phyloP scores from a whole-genome alignment of 768 basidiomycete genomes.

The Serendipita sp. region DNA sequence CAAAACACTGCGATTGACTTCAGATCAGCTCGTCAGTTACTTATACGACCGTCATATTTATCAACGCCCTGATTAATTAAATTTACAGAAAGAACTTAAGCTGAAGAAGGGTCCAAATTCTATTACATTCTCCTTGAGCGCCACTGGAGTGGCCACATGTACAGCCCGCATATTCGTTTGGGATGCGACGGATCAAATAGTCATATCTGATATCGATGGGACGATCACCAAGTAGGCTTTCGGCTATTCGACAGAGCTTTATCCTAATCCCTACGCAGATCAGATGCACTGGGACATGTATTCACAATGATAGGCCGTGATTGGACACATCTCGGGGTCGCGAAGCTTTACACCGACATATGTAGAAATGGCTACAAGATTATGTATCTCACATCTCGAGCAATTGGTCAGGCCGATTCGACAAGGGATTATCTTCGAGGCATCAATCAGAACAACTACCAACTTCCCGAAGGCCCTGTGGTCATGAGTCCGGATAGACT shows the following conservation, averaged over 20 bases:
- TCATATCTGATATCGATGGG: constrained; percentile 96
- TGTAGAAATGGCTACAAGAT: constrained; percentile 92
- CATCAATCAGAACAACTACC: constrained; percentile 89
- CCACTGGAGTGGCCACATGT: constrained; percentile 66
- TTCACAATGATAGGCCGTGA: constrained; percentile 96
- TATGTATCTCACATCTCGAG: constrained; percentile 91
- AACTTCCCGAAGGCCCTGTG: constrained; percentile 93
- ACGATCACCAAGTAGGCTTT: constrained; percentile 84
- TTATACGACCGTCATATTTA: not conserved
- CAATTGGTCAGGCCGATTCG: constrained; percentile 94
- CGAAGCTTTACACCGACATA: constrained; percentile 94
- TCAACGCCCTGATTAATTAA: not conserved
- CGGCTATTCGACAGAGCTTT: not conserved
- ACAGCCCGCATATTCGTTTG: constrained; percentile 90
- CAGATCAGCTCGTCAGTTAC: constrained; percentile 70
- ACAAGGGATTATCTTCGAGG: constrained; percentile 88
- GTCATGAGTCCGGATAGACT: constrained; percentile 97
- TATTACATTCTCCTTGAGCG: constrained; percentile 83
- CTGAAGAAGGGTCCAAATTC: constrained; percentile 78
- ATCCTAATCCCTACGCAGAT: constrained; percentile 29
- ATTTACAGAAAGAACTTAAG: constrained; percentile 58
- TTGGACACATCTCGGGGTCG: constrained; percentile 95
- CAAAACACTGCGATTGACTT: constrained; percentile 84
- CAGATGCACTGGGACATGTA: constrained; percentile 89
- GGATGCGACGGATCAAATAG: constrained; percentile 79